Percentiles rank a stretch among this genome's conserved stretches.
phyloP scores from a whole-genome alignment of 495 filamentous ascomycete species.

The Xylaria curta region DNA sequence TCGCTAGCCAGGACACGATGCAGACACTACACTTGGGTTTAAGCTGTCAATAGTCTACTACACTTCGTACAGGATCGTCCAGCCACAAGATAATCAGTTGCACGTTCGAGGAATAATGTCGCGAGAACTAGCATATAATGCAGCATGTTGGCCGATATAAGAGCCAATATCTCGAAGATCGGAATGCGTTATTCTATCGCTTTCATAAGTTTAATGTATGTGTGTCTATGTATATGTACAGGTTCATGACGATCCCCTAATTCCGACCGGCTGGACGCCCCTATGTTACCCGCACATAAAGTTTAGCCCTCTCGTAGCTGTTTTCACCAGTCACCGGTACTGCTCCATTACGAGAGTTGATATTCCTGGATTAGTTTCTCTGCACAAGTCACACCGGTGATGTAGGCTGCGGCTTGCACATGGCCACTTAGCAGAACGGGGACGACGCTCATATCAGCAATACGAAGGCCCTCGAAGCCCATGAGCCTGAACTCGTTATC shows the following conservation, averaged over 20 bases:
- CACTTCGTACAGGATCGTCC: neutral
- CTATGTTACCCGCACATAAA: neutral
- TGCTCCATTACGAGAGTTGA: slow-evolving; percentile 1
- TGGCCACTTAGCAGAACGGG: slow-evolving; percentile 57
- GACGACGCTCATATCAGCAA: slow-evolving; percentile 70
- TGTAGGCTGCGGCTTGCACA: slow-evolving; percentile 44
- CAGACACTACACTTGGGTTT: neutral
- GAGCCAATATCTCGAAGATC: neutral
- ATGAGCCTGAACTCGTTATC: slow-evolving; percentile 61
- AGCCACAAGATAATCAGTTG: neutral
- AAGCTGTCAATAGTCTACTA: neutral
- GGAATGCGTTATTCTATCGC: neutral
- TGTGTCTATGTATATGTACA: neutral
- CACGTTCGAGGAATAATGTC: no score
- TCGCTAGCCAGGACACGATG: neutral
- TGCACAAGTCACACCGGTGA: slow-evolving; percentile 48
- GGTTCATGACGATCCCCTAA: neutral
- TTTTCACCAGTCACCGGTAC: neutral
- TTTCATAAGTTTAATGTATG: neutral
- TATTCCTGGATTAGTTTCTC: slow-evolving; percentile 56
- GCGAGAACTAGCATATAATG: neutral
- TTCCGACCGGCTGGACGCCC: neutral
- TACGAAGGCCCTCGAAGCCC: slow-evolving; percentile 62
- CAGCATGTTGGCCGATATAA: neutral
- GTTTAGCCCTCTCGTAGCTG: no score